A percentile compares a stretch with the other conserved stretches of the same genome.
Conservation (phyloP, 805 yeast genomes). For the Suhomyces faveliae region DNA sequence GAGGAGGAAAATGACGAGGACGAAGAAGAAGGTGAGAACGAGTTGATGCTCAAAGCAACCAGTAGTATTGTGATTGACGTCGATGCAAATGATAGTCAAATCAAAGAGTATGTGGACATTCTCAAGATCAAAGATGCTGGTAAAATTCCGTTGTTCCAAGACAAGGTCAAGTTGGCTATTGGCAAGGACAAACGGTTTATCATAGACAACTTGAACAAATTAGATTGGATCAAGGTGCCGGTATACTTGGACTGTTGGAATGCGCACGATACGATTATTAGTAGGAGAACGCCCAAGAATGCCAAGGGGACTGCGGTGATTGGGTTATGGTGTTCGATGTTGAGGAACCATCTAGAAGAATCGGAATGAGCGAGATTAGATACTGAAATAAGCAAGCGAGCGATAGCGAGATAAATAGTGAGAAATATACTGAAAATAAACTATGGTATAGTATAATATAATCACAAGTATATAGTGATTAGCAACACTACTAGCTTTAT, state of each 20-base stretch:
- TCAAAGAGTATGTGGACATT: conserved; percentile 13
- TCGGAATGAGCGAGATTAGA: no score
- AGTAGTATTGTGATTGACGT: conserved; percentile 21
- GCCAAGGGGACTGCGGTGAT: conserved; percentile 54
- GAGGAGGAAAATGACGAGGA: conserved; percentile 12
- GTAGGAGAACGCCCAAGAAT: conserved; percentile 61
- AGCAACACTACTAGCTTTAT: no score
- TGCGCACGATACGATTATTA: conserved; percentile 85
- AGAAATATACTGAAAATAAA: neutral
- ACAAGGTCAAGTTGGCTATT: conserved; percentile 28
- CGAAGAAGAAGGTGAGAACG: conserved; percentile 6
- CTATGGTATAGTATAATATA: no score
- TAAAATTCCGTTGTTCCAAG: conserved; percentile 30
- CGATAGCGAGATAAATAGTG: neutral
- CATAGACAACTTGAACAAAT: conserved; percentile 52
- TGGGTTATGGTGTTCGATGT: conserved; percentile 47
- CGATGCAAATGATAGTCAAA: conserved; percentile 23
- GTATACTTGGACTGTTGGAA: conserved; percentile 69
- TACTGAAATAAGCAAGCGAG: neutral
- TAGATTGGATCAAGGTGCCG: conserved; percentile 78
- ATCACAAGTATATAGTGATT: no score
- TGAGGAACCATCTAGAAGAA: conserved; percentile 27
- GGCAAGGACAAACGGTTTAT: conserved; percentile 41
- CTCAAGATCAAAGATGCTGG: conserved; percentile 17
- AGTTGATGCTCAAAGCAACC: conserved; percentile 6